A percentile compares a stretch with the other conserved stretches of the same genome.
phyloP scores from a whole-genome alignment of 495 filamentous ascomycete genomes.

The Polyplosphaeria fusca region DNA sequence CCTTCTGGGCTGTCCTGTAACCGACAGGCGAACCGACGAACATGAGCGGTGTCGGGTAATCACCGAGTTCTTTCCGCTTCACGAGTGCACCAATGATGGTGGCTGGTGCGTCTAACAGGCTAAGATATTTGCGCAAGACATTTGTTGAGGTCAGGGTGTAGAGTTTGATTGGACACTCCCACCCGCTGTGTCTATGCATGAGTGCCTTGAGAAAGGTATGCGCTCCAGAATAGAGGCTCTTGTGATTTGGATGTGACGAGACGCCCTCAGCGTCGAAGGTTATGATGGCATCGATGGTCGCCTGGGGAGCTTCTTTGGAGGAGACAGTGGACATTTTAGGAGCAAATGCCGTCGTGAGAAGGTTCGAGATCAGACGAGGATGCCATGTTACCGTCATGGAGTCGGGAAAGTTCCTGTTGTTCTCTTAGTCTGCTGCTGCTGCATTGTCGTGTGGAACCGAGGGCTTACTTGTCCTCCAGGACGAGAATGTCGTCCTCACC shows the following conservation, averaged over 20 bases:
- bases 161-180: conserved; percentile 68
- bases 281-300: conserved; percentile 74
- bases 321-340: conserved; percentile 51
- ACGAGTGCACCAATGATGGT: conserved; percentile 52
- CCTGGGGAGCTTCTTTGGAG: conserved; percentile 39
- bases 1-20: conserved; percentile 67
- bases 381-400: conserved; percentile 78
- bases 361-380: conserved; percentile 59
- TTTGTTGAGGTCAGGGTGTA: conserved; percentile 75
- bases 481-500: conserved; percentile 72
- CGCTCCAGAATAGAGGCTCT: conserved; percentile 78
- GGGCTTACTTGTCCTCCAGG: conserved; percentile 62
- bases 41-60: conserved; percentile 54
- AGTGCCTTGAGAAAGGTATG: conserved; percentile 63
- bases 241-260: conserved; percentile 87
- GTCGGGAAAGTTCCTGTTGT: conserved; percentile 68
- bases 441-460: background rate
- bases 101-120: conserved; percentile 66
- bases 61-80: conserved; percentile 41
- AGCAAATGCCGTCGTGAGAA: conserved; percentile 68
- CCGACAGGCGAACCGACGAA: conserved; percentile 63
- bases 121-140: conserved; percentile 74
- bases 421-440: conserved; percentile 2
- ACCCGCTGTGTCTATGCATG: conserved; percentile 61
- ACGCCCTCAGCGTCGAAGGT: conserved; percentile 83